Evolutionary conservation across 2,329 filamentous ascomycete genomes (phyloP).

Genomic region (Ophiostoma triangulosporum): DNA sequence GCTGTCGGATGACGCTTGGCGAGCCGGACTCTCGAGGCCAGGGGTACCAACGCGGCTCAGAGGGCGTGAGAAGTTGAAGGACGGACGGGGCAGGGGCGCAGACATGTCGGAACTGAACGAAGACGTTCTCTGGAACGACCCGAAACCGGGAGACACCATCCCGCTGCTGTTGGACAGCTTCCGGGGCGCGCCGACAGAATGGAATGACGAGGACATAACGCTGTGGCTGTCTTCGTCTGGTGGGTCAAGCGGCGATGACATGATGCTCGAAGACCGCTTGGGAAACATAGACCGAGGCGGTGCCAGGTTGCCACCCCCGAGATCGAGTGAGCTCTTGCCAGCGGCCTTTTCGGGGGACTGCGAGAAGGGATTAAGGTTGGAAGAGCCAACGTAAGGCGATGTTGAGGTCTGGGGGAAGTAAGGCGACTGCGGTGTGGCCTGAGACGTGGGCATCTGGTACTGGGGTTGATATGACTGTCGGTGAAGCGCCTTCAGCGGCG

Average conservation of each 20-base stretch:
- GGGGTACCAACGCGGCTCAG: constrained; percentile 60
- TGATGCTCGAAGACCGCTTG: constrained; percentile 44
- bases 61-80: constrained; percentile 90
- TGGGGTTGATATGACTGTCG: neutral
- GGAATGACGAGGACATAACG: constrained; percentile 38
- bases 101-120: constrained; percentile 77
- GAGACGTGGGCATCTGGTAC: neutral
- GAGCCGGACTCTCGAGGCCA: constrained; percentile 40
- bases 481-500: neutral
- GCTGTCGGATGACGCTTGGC: constrained; percentile 54
- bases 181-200: constrained; percentile 51
- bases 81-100: constrained; percentile 51
- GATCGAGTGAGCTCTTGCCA: constrained; percentile 32
- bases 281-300: constrained; percentile 37
- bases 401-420: constrained; percentile 17
- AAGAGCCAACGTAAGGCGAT: constrained; percentile 20
- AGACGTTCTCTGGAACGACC: constrained; percentile 59
- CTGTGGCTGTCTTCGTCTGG: constrained; percentile 55
- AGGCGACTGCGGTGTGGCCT: constrained; percentile 1
- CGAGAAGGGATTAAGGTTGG: constrained; percentile 9
- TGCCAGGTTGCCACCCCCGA: constrained; percentile 28
- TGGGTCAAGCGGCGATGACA: constrained; percentile 49
- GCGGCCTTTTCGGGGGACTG: constrained; percentile 32
- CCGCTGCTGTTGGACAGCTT: constrained; percentile 63
- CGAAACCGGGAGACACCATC: constrained; percentile 42